Evolutionary conservation across 176 grass and related monocot genomes (phyloP).

Genomic region (Microstegium vimineum): DNA sequence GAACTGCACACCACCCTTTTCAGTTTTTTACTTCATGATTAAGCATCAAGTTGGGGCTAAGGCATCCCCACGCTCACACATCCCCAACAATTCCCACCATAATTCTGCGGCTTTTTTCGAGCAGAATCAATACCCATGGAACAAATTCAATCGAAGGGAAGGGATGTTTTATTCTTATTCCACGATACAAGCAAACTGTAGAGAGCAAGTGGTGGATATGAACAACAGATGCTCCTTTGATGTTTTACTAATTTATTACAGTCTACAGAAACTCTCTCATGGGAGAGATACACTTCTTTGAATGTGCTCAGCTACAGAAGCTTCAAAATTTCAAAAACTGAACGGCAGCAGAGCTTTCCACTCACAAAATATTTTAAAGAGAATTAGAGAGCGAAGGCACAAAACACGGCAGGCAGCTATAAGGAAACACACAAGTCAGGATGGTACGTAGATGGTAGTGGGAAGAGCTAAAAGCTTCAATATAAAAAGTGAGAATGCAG

Average conservation of each 20-base stretch:
- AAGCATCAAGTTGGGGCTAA: constrained; percentile 54
- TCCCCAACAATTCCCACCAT: constrained; percentile 14
- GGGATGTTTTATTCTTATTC: constrained; percentile 37
- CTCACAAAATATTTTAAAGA: not conserved
- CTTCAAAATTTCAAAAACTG: not conserved
- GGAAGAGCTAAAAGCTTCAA: constrained; percentile 25
- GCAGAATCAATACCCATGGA: constrained; percentile 34
- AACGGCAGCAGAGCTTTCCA: not conserved
- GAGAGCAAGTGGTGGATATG: constrained; percentile 5
- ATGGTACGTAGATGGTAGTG: not conserved
- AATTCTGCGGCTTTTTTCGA: constrained; percentile 18
- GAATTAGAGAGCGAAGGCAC: not conserved
- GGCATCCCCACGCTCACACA: constrained; percentile 22
- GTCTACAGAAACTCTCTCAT: not conserved
- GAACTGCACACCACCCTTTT: not conserved
- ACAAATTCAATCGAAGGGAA: not conserved
- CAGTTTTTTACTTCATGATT: constrained; percentile 61
- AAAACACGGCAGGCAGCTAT: not conserved
- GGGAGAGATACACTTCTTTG: not conserved
- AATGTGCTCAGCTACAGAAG: not conserved
- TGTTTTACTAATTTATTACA: not conserved
- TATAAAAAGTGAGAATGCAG: not conserved
- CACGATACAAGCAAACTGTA: not conserved
- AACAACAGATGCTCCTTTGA: not conserved
- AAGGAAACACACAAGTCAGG: constrained; percentile 1